Conservation (phyloP, 2,329 filamentous ascomycete genomes). For the Aureobasidium vineae region DNA sequence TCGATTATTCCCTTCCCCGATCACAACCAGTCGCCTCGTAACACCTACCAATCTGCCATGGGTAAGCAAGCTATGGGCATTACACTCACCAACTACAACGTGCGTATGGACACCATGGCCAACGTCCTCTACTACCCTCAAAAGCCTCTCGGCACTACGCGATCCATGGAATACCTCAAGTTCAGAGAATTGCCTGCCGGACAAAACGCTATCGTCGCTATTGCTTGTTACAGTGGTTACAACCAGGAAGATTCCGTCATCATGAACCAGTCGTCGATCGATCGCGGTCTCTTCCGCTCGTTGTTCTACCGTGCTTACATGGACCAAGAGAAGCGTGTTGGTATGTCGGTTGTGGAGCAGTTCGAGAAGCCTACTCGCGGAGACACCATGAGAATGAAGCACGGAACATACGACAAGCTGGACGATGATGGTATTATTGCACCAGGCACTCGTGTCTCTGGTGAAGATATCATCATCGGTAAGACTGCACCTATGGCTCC, state of each 20-base stretch:
- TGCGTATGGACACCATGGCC: conserved; percentile 99
- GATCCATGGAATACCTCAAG: conserved; percentile 98
- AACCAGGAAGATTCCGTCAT: conserved; percentile 99
- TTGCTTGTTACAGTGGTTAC: conserved; percentile 96
- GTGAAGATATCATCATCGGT: conserved; percentile 98
- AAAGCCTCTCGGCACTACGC: conserved; percentile 91
- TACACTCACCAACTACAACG: conserved; percentile 93
- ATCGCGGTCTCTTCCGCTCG: conserved; percentile 94
- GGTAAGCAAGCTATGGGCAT: conserved; percentile 99
- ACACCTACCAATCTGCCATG: conserved; percentile 99
- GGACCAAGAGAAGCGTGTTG: conserved; percentile 94
- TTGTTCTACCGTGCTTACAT: conserved; percentile 97
- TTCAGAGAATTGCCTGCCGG: conserved; percentile 96
- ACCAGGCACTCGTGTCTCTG: conserved; percentile 89
- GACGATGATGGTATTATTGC: conserved; percentile 95
- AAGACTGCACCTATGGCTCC: conserved; percentile 95
- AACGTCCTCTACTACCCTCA: conserved; percentile 99
- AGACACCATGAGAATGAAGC: conserved; percentile 89
- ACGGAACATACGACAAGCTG: conserved; percentile 69
- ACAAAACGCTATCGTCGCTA: conserved; percentile 97
- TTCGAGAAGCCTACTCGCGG: conserved; percentile 93
- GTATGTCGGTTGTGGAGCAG: conserved; percentile 85
- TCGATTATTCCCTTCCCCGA: conserved; percentile 99
- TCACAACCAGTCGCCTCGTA: conserved; percentile 97
- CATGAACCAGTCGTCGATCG: conserved; percentile 99